Evolutionary conservation across 1,284 basidiomycete genomes (phyloP).

Genomic region (Papiliotrema laurentii): DNA sequence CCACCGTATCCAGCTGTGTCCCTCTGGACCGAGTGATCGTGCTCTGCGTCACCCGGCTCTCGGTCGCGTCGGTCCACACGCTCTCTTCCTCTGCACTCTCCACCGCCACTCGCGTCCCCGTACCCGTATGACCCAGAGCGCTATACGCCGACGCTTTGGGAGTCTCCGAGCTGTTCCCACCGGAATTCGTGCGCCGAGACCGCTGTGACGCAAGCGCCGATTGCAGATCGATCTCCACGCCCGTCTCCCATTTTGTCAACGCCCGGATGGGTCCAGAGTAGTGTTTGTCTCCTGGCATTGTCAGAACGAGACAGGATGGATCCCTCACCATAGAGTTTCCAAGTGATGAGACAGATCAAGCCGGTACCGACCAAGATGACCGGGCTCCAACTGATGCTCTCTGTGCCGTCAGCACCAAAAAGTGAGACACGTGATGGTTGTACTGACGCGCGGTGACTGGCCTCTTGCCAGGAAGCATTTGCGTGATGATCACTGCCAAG

Average conservation of each 20-base stretch:
- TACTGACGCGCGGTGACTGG: conserved; percentile 33
- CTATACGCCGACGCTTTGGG: too few species aligned
- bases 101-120: conserved; percentile 3
- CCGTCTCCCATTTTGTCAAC: conserved; percentile 47
- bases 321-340: conserved; percentile 34
- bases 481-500: conserved; percentile 27
- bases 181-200: conserved; percentile 7
- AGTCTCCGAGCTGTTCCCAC: not conserved
- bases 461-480: conserved; percentile 30
- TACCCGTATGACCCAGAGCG: conserved; percentile 5
- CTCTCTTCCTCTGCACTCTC: not conserved
- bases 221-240: conserved; percentile 43
- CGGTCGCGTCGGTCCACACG: conserved; percentile 7
- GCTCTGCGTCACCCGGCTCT: not conserved
- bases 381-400: conserved; percentile 41
- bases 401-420: conserved; percentile 9
- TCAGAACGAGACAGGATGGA: too few species aligned
- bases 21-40: not conserved
- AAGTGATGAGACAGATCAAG: conserved; percentile 29
- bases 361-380: conserved; percentile 33
- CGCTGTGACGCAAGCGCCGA: conserved; percentile 20
- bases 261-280: conserved; percentile 47
- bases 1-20: not conserved
- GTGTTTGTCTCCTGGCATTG: conserved; percentile 22
- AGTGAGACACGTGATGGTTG: too few species aligned